phyloP scores from a whole-genome alignment of 2,329 filamentous ascomycete genomes.

The Cordyceps tenuipes region DNA sequence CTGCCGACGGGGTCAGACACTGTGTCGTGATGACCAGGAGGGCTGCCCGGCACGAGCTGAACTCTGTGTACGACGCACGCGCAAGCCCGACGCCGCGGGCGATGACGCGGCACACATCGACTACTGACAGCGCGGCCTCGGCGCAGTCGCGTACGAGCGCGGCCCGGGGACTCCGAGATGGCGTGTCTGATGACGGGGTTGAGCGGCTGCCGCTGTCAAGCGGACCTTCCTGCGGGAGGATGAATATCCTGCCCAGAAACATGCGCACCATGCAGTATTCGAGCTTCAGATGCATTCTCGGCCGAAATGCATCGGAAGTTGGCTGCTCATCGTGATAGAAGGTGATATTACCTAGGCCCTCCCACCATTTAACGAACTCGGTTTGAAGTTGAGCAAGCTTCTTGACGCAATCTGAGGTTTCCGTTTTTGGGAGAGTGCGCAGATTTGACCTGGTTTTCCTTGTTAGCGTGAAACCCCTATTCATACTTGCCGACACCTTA shows the following conservation, averaged over 20 bases:
- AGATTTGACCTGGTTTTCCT: constrained; percentile 23
- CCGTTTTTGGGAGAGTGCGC: constrained; percentile 24
- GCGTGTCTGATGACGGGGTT: constrained; percentile 20
- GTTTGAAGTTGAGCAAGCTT: constrained; percentile 28
- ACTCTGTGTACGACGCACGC: constrained; percentile 47
- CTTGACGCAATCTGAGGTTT: constrained; percentile 24
- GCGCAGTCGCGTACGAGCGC: constrained; percentile 43
- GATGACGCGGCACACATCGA: constrained; percentile 41
- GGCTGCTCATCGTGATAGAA: constrained; percentile 28
- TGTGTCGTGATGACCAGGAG: constrained; percentile 38
- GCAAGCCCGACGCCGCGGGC: constrained; percentile 44
- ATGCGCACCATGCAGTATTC: constrained; percentile 46
- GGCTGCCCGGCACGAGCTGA: constrained; percentile 46
- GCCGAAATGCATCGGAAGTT: constrained; percentile 33
- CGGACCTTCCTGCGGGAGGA: constrained; percentile 30
- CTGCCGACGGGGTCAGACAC: constrained; percentile 20
- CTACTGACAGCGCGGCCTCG: constrained; percentile 41
- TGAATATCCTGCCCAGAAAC: constrained; percentile 45
- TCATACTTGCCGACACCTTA: constrained; percentile 14
- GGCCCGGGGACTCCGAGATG: constrained; percentile 21
- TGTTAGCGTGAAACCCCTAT: constrained; percentile 9
- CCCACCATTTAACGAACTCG: constrained; percentile 31
- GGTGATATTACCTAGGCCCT: constrained; percentile 25
- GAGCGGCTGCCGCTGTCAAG: constrained; percentile 24
- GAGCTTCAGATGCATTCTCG: constrained; percentile 42